Base-by-base conservation (phyloP, 345 rosid species). In the Boechera divaricarpa region DNA sequence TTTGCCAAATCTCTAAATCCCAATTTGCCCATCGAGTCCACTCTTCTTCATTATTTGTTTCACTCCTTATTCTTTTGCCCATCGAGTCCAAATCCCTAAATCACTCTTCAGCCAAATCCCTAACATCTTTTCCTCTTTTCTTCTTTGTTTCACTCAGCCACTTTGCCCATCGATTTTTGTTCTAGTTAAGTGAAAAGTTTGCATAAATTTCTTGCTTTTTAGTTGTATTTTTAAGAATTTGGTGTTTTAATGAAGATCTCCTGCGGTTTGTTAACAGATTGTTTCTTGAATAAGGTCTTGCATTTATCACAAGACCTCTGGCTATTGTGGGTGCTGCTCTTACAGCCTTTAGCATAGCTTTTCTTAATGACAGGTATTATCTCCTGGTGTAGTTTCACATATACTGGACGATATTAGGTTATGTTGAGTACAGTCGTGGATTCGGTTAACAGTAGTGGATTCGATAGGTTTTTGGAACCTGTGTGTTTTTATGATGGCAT, bases 301-400 rank as follows among this genome's bases (percentile, higher is more conserved):
- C 79, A 0, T 63, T 79, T 6, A 63, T 79, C 24, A 79, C 82
- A 41, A 79, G 63, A 74, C 82, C 82, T 21, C 21, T 75, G 63
- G 79, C 82, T 69, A 55, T 79, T 36, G 61, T 75, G 11, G 79
- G 79, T 38, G 68, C 68, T 79, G 79, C 72, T 49, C 59, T 79
- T 15, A 79, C 82, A n/a, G 79, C 82, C 10, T 64, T 79, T 0
- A 57, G 79, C 63, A 69, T 75, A 29, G 82, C 82, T 48, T 79
- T 79, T 41, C 16, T 79, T 48, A 79, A 79, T 42, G 82, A 79
- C 55, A 79, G 79, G 82, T 79, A 61, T 32, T 7, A 41, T 53
- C 45, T 53, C 47, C 7, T 0, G 29, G 44, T 47, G 39, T 53
- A 45, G 28, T 42, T 16, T 63, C 7, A 4, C 7, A 24, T 65